A percentile compares a stretch with the other conserved stretches of the same genome.
phyloP scores from a whole-genome alignment of 2,329 filamentous ascomycete species.

The Diaporthe citriasiana region DNA sequence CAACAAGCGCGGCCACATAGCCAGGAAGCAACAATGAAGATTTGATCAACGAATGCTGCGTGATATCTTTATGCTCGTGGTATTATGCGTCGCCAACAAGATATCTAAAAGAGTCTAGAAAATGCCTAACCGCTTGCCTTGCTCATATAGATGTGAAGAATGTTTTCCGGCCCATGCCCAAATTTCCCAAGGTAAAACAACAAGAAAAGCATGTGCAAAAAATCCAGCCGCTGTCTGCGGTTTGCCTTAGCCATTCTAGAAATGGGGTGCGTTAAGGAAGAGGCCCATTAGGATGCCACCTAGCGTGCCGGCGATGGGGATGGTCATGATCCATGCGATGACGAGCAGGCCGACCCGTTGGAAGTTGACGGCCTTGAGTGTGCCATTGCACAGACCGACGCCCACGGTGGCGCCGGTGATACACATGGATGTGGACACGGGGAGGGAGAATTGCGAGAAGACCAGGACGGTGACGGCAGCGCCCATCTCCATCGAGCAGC shows the following conservation, averaged over 20 bases:
- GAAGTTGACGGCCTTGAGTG: constrained; percentile 80
- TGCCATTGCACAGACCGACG: constrained; percentile 83
- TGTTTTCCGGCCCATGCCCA: not conserved
- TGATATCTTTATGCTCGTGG: not conserved
- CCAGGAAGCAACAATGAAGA: not conserved
- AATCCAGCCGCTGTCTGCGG: not conserved
- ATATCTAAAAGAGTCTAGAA: constrained; percentile 11
- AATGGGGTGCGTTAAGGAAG: constrained; percentile 72
- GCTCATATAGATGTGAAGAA: not conserved
- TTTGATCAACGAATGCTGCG: not conserved
- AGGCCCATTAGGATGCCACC: constrained; percentile 65
- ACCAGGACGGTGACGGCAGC: constrained; percentile 82
- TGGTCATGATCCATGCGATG: constrained; percentile 76
- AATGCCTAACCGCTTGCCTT: constrained; percentile 15
- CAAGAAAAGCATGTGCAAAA: not conserved
- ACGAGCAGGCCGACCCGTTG: constrained; percentile 78
- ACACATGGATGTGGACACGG: constrained; percentile 84
- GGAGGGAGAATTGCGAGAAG: constrained; percentile 81
- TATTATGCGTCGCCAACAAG: constrained; percentile 26
- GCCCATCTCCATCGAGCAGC: constrained; percentile 84
- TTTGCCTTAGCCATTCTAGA: constrained; percentile 46
- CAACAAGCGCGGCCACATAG: not conserved
- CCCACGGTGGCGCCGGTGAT: constrained; percentile 85
- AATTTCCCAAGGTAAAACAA: not conserved
- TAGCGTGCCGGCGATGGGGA: constrained; percentile 72